Evolutionary conservation across 148 eudicot genomes (phyloP), one percentile per base, ranked within the genome.

Genomic region (Rheum nobile): DNA sequence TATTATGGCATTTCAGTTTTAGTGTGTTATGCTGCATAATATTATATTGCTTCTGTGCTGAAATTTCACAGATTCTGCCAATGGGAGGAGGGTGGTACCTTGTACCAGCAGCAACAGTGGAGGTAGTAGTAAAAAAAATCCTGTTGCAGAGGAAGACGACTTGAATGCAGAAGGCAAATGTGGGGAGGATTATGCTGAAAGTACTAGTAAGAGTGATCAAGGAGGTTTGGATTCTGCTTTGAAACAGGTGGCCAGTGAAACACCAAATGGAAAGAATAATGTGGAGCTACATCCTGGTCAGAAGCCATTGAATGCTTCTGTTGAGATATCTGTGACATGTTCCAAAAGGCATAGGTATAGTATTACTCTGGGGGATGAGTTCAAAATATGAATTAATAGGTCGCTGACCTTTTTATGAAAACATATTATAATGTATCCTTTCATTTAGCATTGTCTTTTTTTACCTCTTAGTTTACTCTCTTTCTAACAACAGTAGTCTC

Each of bases 31-130:
- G 8, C 52, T 22, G 35, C 55, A 12, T 71, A 43, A n/a, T 54
- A 26, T 65, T 14, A 34, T 47, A 44, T 72, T 57, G 54, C 70
- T 43, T n/a, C 38, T 79, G 37, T 65, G 47, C 22, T 14, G 54
- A 82, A 57, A 37, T 43, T 48, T 55, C 68, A 61, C 72, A 79
- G 82, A 82, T 71, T 73, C 76, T 10, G 77, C 77, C n/a, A 67
- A 74, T 52, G 67, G 44, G 50, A 48, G 65, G 9, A 29, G 38
- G 67, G 41, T 0, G 43, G 52, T 11, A 35, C 41, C 75, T 31
- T 50, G 24, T 29, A 44, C 75, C 32, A 73, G 75, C n/a, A 68
- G 75, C 55, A 68, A 70, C 74, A 63, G 44, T 50, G 59, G 55
- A 19, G 70, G 28, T 67, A 43, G 73, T 72, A 65, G 73, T 81